A percentile compares a stretch with the other conserved stretches of the same genome.
phyloP scores from a whole-genome alignment of 371 early-diverging fungal species.

The Parasitella parasitica region DNA sequence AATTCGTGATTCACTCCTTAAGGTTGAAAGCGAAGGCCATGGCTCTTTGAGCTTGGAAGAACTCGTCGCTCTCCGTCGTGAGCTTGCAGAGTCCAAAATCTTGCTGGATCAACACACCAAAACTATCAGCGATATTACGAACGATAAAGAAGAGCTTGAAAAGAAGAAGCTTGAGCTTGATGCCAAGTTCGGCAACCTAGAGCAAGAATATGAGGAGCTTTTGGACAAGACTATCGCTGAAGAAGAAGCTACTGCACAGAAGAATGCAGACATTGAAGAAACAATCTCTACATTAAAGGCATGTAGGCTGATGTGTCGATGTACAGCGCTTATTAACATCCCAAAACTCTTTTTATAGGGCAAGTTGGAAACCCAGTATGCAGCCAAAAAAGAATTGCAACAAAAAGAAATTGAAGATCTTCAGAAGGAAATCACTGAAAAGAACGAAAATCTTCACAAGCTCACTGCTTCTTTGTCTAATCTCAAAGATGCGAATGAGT shows the following conservation, averaged over 20 bases:
- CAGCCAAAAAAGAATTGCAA: constrained; percentile 53
- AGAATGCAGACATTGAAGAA: constrained; percentile 65
- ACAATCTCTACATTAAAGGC: constrained; percentile 78
- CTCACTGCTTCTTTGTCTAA: constrained; percentile 54
- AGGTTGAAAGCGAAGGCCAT: constrained; percentile 49
- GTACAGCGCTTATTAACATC: neutral
- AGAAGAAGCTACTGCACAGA: constrained; percentile 72
- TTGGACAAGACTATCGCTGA: constrained; percentile 93
- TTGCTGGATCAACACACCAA: constrained; percentile 69
- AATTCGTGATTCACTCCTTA: constrained; percentile 70
- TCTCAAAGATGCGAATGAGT: constrained; percentile 19
- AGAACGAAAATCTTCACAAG: constrained; percentile 73
- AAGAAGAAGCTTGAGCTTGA: constrained; percentile 77
- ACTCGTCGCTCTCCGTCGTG: constrained; percentile 72
- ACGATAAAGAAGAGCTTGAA: constrained; percentile 63
- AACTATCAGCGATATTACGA: constrained; percentile 62
- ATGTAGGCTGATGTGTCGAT: neutral
- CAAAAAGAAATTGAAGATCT: constrained; percentile 81
- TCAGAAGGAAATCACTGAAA: constrained; percentile 62
- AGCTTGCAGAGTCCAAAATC: constrained; percentile 73
- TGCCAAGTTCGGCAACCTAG: constrained; percentile 66
- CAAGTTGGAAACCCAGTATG: constrained; percentile 71
- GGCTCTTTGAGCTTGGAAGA: constrained; percentile 68
- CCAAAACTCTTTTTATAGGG: constrained; percentile 23
- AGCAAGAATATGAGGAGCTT: constrained; percentile 90